These are phyloP conservation scores for Pythium apleroticum DNA, from an alignment of 352 stramenopile genomes.

Conservation along the genomic window DNA sequence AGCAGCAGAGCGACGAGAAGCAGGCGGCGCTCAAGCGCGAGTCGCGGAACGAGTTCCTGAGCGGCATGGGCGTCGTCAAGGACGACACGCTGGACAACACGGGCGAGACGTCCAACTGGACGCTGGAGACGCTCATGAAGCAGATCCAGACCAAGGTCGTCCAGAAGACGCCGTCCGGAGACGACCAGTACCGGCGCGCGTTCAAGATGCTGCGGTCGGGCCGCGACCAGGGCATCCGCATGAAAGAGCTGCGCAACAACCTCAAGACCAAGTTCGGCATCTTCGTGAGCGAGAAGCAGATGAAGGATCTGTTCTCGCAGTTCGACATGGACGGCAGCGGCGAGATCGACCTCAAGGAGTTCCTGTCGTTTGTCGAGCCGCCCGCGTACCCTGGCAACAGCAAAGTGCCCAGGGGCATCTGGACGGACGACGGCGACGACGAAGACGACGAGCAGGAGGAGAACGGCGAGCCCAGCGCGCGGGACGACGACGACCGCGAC, in stretches of 20 bases:
- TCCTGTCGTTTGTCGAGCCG: slow-evolving; percentile 70
- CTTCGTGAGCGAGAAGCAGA: slow-evolving; percentile 71
- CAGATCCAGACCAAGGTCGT: slow-evolving; percentile 81
- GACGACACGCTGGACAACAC: slow-evolving; percentile 41
- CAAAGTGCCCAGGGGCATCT: slow-evolving; percentile 54
- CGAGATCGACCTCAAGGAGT: slow-evolving; percentile 75
- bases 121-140: slow-evolving; percentile 58
- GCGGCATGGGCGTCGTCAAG: slow-evolving; percentile 29
- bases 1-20: slow-evolving; percentile 69
- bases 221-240: slow-evolving; percentile 62
- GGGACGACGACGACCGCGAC: slow-evolving; percentile 11
- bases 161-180: slow-evolving; percentile 71
- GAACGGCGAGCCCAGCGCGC: background rate
- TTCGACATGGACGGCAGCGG: slow-evolving; percentile 67
- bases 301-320: slow-evolving; percentile 59
- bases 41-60: slow-evolving; percentile 65
- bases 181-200: slow-evolving; percentile 75
- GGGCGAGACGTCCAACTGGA: slow-evolving; percentile 58
- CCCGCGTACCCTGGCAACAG: slow-evolving; percentile 59
- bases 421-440: slow-evolving; percentile 42
- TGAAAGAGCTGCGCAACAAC: slow-evolving; percentile 73
- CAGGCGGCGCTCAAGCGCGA: slow-evolving; percentile 50
- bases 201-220: slow-evolving; percentile 81
- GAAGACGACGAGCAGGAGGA: slow-evolving; percentile 24
- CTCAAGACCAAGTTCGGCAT: slow-evolving; percentile 81